Evolutionary conservation across 2,329 filamentous ascomycete species (phyloP), one percentile per base, ranked within the genome.

Genomic region (Aspergillus fumigatiaffinis): DNA sequence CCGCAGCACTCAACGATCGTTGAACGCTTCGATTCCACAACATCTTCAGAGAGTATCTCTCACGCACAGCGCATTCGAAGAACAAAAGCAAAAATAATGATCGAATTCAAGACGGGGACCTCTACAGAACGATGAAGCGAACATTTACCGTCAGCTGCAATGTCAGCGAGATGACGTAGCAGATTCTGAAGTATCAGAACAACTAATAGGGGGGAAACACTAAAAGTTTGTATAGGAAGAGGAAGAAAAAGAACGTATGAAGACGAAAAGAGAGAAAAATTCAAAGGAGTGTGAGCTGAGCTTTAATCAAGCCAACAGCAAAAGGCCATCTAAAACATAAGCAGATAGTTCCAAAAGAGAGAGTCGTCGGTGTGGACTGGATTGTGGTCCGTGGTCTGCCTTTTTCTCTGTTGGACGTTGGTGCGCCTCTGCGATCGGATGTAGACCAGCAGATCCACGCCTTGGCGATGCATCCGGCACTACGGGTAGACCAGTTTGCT

Each of bases 21-120:
- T 57, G 60, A 56, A 69, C 57, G 61, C 60, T 50, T 54, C 67
- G 64, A 51, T 62, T 64, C 64, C 66, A 67, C 60, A 64, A 53
- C 63, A 67, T 70, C 51, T 44, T 50, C 14, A 41, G 20, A 25
- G 17, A 10, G 26, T 17, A 50, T 50, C n/a, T 12, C 10, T 29
- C 21, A 29, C 12, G 26, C n/a, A 32, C 20, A 29, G 50, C 10
- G 20, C 25, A 38, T 51, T 42, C 20, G 20, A 7, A 48, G 44
- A 56, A 53, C 17, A 44, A 46, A 47, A 55, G 47, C 12, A n/a
- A 51, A 56, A 57, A n/a, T 21, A 41, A 57, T 52, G 32, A 46
- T 23, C 20, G 20, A 20, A 10, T 23, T 28, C 49, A 51, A 52
- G 20, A 52, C 35, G 42, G 8, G n/a, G 21, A 28, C 10, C 10